These are phyloP conservation scores for Chlamydomonas sphaeroides DNA, from an alignment of 139 green algal species.

Conservation along the genomic window DNA sequence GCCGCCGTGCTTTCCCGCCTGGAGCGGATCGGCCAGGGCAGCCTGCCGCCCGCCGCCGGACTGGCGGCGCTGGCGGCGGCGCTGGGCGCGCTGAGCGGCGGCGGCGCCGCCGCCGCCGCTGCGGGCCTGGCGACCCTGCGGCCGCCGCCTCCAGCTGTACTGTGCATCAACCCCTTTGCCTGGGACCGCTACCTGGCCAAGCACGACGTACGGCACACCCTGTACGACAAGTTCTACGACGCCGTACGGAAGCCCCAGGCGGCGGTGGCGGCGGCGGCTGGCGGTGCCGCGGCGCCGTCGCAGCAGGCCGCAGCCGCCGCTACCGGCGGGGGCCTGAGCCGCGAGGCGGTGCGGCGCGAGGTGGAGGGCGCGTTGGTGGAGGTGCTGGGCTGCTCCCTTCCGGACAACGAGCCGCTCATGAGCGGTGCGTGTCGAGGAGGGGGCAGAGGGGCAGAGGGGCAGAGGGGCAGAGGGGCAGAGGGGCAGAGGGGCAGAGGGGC, in stretches of 20 bases:
- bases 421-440: slow-evolving; percentile 51
- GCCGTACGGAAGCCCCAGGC: neutral
- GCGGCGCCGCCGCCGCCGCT: neutral
- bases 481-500: too few relatives aligned
- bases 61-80: slow-evolving; percentile 58
- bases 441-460: too few relatives aligned
- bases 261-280: neutral
- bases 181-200: slow-evolving; percentile 45
- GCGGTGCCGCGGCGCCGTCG: neutral
- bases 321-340: neutral
- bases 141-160: neutral
- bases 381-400: slow-evolving; percentile 69
- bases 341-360: slow-evolving; percentile 41
- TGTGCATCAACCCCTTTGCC: slow-evolving; percentile 66
- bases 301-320: neutral
- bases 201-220: neutral
- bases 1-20: slow-evolving; percentile 57
- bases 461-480: too few relatives aligned
- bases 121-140: neutral
- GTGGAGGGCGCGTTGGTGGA: slow-evolving; percentile 59
- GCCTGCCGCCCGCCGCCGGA: slow-evolving; percentile 64
- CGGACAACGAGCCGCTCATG: slow-evolving; percentile 75
- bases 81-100: neutral
- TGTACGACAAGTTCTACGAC: slow-evolving; percentile 42
- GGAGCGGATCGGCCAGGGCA: slow-evolving; percentile 73